Evolutionary conservation across 148 eudicot species (phyloP), one percentile per base, ranked within the genome.

Genomic region (Chenopodium quinoa): DNA sequence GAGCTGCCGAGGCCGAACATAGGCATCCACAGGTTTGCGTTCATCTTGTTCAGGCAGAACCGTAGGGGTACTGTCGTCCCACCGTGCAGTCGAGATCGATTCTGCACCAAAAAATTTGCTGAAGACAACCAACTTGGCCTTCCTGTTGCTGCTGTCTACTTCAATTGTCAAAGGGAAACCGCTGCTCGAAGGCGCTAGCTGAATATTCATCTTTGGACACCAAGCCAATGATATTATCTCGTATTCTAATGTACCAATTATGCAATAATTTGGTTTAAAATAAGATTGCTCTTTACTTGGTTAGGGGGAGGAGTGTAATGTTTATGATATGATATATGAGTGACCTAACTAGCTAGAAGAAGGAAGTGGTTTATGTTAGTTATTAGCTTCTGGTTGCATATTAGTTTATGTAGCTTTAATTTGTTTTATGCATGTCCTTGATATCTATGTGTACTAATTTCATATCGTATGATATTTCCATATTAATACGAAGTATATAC

Each of bases 1-100:
- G 98, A 94, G 78, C 84, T 91, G 84, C 97, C 98, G 70, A 89
- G 88, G 91, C 98, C 98, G 84, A 88, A 89, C 83, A 92, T 94
- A 88, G 98, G 98, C 9, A 94, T 94, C 77, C 98, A 94, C 84
- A 94, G 98, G 95, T 91, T 88, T 81, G 98, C 84, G 50, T 94
- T 92, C 79, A 68, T 92, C 17, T 89, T 94, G 11, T 94, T 88
- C 88, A 91, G 89, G 86, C 98, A 94, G 89, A 88, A 82, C 31
- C 76, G 77, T n/a, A 90, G 98, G 78, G 88, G 73, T 25, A 69
- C 79, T 0, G 87, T 88, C 19, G 76, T 12, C 20, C 73, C 87
- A n/a, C 91, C 96, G 0, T 19, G 70, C 71, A 82, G 90, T 3
- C 84, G 97, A 78, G 93, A 94, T 87, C 79, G 83, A 58, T 94